These are phyloP conservation scores for Lasiosphaeria ovina DNA, from an alignment of 495 filamentous ascomycete genomes.

Conservation along the genomic window DNA sequence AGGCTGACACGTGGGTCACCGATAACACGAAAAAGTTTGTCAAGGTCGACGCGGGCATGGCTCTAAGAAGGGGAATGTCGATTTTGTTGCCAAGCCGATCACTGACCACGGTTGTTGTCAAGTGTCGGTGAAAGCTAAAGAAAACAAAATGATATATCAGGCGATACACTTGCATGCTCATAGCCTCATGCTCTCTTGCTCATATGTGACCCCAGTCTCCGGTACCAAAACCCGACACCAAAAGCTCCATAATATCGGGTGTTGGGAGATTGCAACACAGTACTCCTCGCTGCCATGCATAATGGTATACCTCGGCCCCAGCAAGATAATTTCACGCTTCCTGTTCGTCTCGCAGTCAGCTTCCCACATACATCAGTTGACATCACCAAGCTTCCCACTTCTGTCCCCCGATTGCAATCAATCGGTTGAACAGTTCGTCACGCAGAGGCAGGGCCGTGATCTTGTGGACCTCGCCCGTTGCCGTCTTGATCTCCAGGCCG, in stretches of 20 bases:
- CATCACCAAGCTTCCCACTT: conserved; percentile 78
- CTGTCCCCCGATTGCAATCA: conserved; percentile 79
- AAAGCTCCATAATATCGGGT: too few relatives aligned
- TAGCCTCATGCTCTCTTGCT: too few relatives aligned
- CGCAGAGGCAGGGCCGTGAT: conserved; percentile 72
- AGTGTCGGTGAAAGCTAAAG: neutral
- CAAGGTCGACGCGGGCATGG: neutral
- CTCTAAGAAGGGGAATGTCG: neutral
- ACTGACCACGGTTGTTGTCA: neutral
- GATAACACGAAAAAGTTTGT: conserved; percentile 1
- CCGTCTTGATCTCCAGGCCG: conserved; percentile 67
- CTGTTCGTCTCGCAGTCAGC: neutral
- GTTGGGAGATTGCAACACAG: too few relatives aligned
- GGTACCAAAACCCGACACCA: too few relatives aligned
- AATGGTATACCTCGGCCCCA: too few relatives aligned
- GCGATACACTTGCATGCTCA: too few relatives aligned
- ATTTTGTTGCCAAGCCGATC: neutral
- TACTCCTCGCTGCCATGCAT: too few relatives aligned
- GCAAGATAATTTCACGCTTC: too few relatives aligned
- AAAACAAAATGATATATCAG: too few relatives aligned
- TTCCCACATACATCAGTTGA: too few relatives aligned
- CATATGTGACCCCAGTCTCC: too few relatives aligned
- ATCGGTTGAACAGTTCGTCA: conserved; percentile 82
- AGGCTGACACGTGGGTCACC: neutral
- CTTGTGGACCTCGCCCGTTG: conserved; percentile 51